Evolutionary conservation across 192 early-diverging fungal genomes (phyloP).

Genomic region (Backusella parvicylindrica): DNA sequence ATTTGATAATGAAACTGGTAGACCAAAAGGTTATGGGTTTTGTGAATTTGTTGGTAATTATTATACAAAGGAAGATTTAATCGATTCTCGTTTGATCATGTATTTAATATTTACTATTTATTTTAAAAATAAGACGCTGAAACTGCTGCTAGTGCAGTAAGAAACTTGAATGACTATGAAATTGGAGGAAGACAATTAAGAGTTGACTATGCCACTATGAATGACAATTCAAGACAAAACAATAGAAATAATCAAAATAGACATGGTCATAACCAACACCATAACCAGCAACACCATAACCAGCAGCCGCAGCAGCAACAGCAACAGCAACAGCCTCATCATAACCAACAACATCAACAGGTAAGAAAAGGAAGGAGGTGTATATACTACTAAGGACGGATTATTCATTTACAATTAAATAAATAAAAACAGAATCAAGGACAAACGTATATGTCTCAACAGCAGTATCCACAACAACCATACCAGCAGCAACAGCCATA

Average conservation of each 20-base stretch:
- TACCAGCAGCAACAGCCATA: neutral
- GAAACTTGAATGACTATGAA: conserved; percentile 89
- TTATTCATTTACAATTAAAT: neutral
- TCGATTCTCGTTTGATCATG: conserved; percentile 10
- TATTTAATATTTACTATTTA: no score
- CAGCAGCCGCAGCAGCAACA: neutral
- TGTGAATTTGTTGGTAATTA: conserved; percentile 76
- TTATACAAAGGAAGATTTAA: neutral
- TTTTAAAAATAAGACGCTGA: conserved; percentile 57
- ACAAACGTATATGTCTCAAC: neutral
- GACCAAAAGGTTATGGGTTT: conserved; percentile 95
- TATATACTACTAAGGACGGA: neutral
- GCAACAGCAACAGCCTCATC: neutral
- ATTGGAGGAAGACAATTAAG: conserved; percentile 86
- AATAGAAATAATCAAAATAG: conserved; percentile 12
- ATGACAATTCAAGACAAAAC: conserved; percentile 33
- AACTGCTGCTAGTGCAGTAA: conserved; percentile 90
- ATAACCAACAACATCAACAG: neutral
- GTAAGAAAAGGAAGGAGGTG: neutral
- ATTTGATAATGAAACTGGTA: conserved; percentile 85
- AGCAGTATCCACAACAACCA: neutral
- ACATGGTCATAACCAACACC: neutral
- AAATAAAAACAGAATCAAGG: neutral
- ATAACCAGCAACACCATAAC: neutral
- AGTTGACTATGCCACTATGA: conserved; percentile 91